These are phyloP conservation scores for Mortierella sp. DNA, from an alignment of 371 early-diverging fungal species.

Conservation along the genomic window DNA sequence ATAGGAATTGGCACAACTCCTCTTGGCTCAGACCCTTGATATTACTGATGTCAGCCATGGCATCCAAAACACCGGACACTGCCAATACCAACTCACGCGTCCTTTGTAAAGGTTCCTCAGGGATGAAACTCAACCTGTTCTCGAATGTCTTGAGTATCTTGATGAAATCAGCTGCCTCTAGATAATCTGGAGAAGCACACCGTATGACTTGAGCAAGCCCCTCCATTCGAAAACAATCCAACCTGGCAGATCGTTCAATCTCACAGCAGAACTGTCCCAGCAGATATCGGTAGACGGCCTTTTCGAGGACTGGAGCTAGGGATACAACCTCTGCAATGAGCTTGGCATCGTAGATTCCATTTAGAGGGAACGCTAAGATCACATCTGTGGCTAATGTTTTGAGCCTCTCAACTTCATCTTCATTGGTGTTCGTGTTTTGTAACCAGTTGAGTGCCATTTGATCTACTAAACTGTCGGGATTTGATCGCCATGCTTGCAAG, in stretches of 20 bases:
- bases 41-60: too few species aligned
- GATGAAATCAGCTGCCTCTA: constrained; percentile 5
- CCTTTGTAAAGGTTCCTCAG: too few species aligned
- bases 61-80: too few species aligned
- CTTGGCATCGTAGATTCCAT: not conserved
- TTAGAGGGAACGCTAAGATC: not conserved
- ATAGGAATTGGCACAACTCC: not conserved
- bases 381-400: not conserved
- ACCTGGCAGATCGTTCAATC: not conserved
- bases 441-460: too few species aligned
- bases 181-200: not conserved
- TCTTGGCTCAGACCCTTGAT: not conserved
- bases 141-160: too few species aligned
- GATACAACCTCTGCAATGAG: not conserved
- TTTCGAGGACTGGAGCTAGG: not conserved
- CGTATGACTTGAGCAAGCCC: not conserved
- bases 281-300: not conserved
- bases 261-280: not conserved
- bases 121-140: too few species aligned
- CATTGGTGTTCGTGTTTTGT: too few species aligned
- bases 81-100: too few species aligned
- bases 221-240: not conserved
- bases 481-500: too few species aligned
- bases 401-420: too few species aligned
- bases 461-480: too few species aligned